Evolutionary conservation across 164 flowering plant species (phyloP).

Genomic region (Chimonanthus salicifolius): DNA sequence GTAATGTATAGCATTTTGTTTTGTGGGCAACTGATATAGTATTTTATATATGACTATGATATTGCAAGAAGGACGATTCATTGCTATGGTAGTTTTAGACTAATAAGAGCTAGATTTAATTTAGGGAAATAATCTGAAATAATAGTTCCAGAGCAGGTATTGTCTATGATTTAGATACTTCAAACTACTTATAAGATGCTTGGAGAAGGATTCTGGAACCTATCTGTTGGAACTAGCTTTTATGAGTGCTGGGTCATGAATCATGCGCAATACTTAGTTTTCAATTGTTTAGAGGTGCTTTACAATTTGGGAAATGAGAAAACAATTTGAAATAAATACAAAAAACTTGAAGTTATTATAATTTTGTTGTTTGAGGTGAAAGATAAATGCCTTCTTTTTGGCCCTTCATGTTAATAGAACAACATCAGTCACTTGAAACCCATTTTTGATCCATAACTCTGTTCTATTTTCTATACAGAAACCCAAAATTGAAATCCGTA

Average conservation of each 20-base stretch:
- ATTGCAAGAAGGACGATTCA: neutral
- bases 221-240: no score
- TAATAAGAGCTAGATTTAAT: neutral
- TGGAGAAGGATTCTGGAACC: neutral
- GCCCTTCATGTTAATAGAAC: neutral
- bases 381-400: neutral
- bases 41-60: neutral
- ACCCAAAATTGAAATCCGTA: slow-evolving; percentile 20
- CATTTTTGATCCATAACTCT: neutral
- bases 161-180: neutral
- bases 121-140: neutral
- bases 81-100: neutral
- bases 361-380: no score
- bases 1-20: neutral
- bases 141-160: neutral
- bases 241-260: no score
- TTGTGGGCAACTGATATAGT: neutral
- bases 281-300: no score
- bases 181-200: neutral
- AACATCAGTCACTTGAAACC: no score
- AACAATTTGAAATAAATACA: neutral
- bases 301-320: no score
- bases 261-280: no score
- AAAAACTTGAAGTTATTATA: neutral
- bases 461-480: slow-evolving; percentile 6